Base-by-base conservation (phyloP, 306 rosid species). In the Styphnolobium japonicum region DNA sequence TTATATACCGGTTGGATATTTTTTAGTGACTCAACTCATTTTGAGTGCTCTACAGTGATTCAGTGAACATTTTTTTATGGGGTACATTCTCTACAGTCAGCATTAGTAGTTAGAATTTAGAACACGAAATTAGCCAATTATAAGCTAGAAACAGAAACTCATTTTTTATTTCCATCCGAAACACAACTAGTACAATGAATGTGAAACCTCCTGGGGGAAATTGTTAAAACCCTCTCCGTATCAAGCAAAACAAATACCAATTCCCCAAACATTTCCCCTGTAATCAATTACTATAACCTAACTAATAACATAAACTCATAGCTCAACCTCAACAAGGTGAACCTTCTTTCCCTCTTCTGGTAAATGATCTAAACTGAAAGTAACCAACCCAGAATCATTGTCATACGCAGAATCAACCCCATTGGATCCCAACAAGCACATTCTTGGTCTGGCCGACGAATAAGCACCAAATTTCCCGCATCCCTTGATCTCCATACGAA, bases 391-490 rank as follows among this genome's bases (percentile, higher is more conserved):
- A 1, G 91, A 91, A 5, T 83, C 83, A 7, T 71, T 22, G 14
- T 88, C 85, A 46, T 88, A 88, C 69, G 19, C 77, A 11, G 87
- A 95, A 57, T 85, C 90, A 0, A 93, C 85, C 48, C 4, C 81
- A 0, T 46, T 33, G 0, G 80, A 74, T 76, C 73, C 90, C 82
- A 91, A 79, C 53, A 63, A 65, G 61, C 97, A 95, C 80, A 82
- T 83, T 64, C 62, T 82, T 5, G 99, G 99, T 75, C 64, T 85
- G 1, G 75, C 78, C 7, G 96, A 87, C 2, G 93, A 93, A 81
- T 88, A 93, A 1, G 86, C 96, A 18, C 94, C 98, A 70, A 95
- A 92, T 25, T 49, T 82, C 15, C 99, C 98, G 33, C 93, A 87
- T 21, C 99, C 98, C 78, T 89, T 93, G 9, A 93, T 85, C 84